Base-by-base conservation (phyloP, 2,329 filamentous ascomycete species). In the Stachybotrys chartarum region DNA sequence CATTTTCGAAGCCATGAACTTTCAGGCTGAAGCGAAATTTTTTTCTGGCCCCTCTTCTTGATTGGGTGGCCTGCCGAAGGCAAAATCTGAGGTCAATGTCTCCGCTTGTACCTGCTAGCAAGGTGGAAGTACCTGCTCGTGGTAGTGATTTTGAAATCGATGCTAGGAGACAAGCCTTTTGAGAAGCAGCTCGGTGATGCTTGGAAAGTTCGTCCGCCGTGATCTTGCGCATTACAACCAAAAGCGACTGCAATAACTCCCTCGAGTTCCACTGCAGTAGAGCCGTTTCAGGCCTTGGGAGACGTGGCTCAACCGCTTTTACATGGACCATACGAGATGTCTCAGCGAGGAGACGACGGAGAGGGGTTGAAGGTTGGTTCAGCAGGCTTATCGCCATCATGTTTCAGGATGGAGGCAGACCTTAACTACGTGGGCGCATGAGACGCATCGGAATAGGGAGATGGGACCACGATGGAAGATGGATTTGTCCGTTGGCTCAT, bases 91-190 rank as follows among this genome's bases (percentile, higher is more conserved):
- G 55, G 35, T 8, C 57, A 59, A 59, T 35, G 57, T 57, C 62
- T 58, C 64, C 60, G 56, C 63, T 65, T 39, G 61, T 66, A 66
- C 51, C 59, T 60, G 48, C 63, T 69, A 68, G 60, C 67, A 68
- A 57, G 58, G 58, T 44, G 16, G 51, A 64, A 61, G 67, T 70
- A 68, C 59, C 35, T 42, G 35, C 10, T 2, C 35, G 10, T 10
- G 35, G 35, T 10, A 10, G 14, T 42, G 35, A 14, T 10, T 10
- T 42, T 42, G 8, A 6, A 6, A 14, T 42, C 35, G 10, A 42
- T 42, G 35, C 35, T 10, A 10, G 35, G 8, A 42, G 35, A 42
- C 8, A 42, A 42, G 10, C 35, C 3, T 42, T 42, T 10, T 14
- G 14, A 14, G 35, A 10, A 14, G 35, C 35, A 42, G 35, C 24